A percentile compares a stretch with the other conserved stretches of the same genome.
These are phyloP conservation scores for Phytophthora sansomeana DNA, from an alignment of 352 stramenopile genomes.

Conservation along the genomic window DNA sequence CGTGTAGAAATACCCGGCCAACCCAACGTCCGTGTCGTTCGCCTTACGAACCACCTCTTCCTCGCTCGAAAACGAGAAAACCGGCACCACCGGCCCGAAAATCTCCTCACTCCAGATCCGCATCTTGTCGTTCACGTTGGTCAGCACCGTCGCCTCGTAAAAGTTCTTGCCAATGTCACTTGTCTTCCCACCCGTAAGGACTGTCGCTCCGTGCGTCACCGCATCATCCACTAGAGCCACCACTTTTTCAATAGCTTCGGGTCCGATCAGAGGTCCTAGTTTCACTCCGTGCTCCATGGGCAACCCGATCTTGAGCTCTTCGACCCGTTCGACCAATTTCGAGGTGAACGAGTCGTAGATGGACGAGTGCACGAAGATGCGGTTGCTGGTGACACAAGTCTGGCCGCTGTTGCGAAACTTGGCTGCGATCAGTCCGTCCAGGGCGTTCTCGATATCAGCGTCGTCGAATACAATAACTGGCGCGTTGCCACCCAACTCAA, in stretches of 20 bases:
- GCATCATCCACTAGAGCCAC: slow-evolving; percentile 83
- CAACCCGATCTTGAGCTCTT: slow-evolving; percentile 81
- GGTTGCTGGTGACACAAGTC: slow-evolving; percentile 80
- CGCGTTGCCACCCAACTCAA: slow-evolving; percentile 91
- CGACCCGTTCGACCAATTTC: slow-evolving; percentile 60
- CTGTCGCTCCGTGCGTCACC: slow-evolving; percentile 81
- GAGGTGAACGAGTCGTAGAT: slow-evolving; percentile 92
- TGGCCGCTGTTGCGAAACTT: slow-evolving; percentile 90
- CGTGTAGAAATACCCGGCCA: slow-evolving; percentile 95
- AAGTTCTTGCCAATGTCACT: slow-evolving; percentile 78
- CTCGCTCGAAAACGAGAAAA: slow-evolving; percentile 93
- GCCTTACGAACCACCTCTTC: slow-evolving; percentile 93
- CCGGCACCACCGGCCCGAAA: slow-evolving; percentile 94
- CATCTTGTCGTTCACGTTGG: slow-evolving; percentile 79
- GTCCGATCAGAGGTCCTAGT: slow-evolving; percentile 95
- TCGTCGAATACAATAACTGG: slow-evolving; percentile 93
- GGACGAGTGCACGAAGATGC: slow-evolving; percentile 92
- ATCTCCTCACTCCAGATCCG: slow-evolving; percentile 90
- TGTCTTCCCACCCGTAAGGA: slow-evolving; percentile 72
- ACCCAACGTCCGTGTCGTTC: slow-evolving; percentile 90
- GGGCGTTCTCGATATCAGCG: slow-evolving; percentile 68
- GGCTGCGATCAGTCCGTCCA: slow-evolving; percentile 74
- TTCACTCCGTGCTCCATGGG: slow-evolving; percentile 66
- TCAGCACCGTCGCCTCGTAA: slow-evolving; percentile 94
- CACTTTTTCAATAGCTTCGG: slow-evolving; percentile 80